phyloP scores from a whole-genome alignment of 257 asterid genomes.

The Buddleja alternifolia region DNA sequence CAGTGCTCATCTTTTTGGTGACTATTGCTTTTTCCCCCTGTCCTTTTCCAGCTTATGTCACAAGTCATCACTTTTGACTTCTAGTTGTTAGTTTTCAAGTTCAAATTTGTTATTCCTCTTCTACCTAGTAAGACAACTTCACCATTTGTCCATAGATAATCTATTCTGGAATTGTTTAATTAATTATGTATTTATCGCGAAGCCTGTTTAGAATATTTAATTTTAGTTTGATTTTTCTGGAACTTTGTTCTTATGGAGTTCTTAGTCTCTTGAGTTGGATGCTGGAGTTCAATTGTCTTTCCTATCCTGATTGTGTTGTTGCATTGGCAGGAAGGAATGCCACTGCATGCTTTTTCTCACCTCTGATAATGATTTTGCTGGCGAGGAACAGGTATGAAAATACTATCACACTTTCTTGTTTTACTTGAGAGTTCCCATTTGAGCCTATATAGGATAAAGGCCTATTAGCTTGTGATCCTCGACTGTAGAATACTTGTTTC shows the following conservation, averaged over 20 bases:
- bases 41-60: slow-evolving; percentile 1
- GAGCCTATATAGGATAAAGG: background rate
- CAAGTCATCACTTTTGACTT: background rate
- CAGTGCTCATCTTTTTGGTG: background rate
- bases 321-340: slow-evolving; percentile 68
- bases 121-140: background rate
- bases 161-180: background rate
- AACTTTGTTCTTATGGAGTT: background rate
- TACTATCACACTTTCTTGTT: background rate
- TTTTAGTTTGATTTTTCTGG: slow-evolving; percentile 2
- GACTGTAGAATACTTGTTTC: background rate
- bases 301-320: slow-evolving; percentile 21
- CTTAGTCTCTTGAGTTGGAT: background rate
- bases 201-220: background rate
- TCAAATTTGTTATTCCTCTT: slow-evolving; percentile 1
- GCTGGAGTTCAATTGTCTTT: background rate
- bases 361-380: slow-evolving; percentile 78
- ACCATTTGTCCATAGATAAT: slow-evolving; percentile 9
- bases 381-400: slow-evolving; percentile 64
- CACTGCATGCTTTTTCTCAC: slow-evolving; percentile 90
- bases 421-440: background rate
- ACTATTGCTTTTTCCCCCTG: background rate
- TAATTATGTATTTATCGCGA: background rate
- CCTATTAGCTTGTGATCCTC: background rate
- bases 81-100: background rate